Base-by-base conservation (phyloP, 129 eudicot genomes). In the Erigeron canadensis region DNA sequence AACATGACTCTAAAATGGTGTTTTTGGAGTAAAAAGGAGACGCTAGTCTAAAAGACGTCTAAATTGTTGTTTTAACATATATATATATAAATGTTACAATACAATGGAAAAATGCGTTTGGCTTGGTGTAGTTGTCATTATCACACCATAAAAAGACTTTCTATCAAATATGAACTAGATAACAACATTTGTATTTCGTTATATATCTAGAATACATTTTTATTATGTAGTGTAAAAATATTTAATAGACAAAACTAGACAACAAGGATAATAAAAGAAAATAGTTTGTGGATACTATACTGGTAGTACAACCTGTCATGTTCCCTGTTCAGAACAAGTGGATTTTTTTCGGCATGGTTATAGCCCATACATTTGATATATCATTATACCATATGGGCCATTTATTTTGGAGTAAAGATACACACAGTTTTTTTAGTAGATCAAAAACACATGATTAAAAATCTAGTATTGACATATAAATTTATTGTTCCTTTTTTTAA, bases 241-340 rank as follows among this genome's bases (percentile, higher is more conserved):
- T 11, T 11, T 34, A 5, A 11, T 23, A 22, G 51, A 18, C 7
- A 10, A 63, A 7, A 44, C 56, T 46, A 21, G 16, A 53, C 10
- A 57, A 22, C 16, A 46, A 45, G 38, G 63, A 67, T 76, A 34
- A 45, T 51, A 12, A 22, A 22, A 48, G 42, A 37, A 0, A 53
- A 7, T 77, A 56, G 60, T 44, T 66, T 67, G 74, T 75, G 67
- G 74, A 75, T 57, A 28, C 3, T 23, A 23, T n/a, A 47, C 67
- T 56, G 48, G 70, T 78, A 59, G 62, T 63, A 63, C 77, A 78
- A 71, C 72, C 72, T 78, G 82, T 46, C 72, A 78, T 71, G 77
- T 63, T 16, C 60, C 73, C 73, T 78, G 63, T 71, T 78, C 58
- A 71, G 59, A 72, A 71, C 77, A 71, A 71, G 67, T 78, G 69